Evolutionary conservation across 2,329 filamentous ascomycete species (phyloP).

Genomic region (Fusarium sp.): DNA sequence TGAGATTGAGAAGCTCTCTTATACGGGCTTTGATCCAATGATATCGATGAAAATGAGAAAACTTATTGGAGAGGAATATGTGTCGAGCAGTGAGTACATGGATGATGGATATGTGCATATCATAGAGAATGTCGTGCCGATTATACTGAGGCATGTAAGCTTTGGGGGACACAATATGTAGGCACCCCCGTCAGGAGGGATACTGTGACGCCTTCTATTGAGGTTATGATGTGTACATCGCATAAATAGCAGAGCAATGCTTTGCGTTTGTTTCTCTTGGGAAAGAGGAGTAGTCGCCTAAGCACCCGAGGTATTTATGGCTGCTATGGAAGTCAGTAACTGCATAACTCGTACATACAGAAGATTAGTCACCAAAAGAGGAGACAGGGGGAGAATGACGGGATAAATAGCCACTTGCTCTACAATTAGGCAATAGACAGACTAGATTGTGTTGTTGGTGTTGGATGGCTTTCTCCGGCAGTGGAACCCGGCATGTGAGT

Average conservation of each 20-base stretch:
- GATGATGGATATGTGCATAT: not conserved
- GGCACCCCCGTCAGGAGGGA: not conserved
- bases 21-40: slow-evolving; percentile 46
- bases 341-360: not conserved
- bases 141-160: slow-evolving; percentile 1
- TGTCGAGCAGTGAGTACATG: not conserved
- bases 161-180: slow-evolving; percentile 20
- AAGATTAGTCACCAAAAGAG: not conserved
- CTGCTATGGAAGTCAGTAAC: not conserved
- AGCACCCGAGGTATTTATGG: not conserved
- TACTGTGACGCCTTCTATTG: not conserved
- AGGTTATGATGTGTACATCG: not conserved
- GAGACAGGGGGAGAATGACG: not conserved
- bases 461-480: slow-evolving; percentile 17
- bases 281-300: not conserved
- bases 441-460: not conserved
- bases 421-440: slow-evolving; percentile 15
- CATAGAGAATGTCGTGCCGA: not conserved
- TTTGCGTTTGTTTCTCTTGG: not conserved
- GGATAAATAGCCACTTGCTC: not conserved
- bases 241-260: not conserved
- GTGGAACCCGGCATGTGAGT: slow-evolving; percentile 25
- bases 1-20: slow-evolving; percentile 44
- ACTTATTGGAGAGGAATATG: slow-evolving; percentile 33
- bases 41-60: slow-evolving; percentile 43